Percentiles rank a stretch among this genome's conserved stretches.
These are phyloP conservation scores for Candida berthetii DNA, from an alignment of 805 yeast genomes.

Conservation along the genomic window DNA sequence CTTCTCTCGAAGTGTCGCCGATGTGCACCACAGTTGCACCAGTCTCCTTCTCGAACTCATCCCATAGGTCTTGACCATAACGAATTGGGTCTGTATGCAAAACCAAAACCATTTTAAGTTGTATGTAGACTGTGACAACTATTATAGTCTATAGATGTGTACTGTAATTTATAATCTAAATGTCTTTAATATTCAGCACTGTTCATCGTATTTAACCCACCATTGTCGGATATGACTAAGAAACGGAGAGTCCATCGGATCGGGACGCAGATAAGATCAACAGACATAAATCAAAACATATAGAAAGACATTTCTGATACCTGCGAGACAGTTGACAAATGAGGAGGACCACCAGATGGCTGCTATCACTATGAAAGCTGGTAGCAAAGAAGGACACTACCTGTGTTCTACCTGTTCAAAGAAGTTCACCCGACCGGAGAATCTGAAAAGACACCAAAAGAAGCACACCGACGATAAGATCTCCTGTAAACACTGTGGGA, in stretches of 20 bases:
- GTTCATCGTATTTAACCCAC: too few species aligned
- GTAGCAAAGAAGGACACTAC: too few species aligned
- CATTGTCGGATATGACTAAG: too few species aligned
- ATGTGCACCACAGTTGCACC: slow-evolving; percentile 36
- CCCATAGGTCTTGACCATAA: slow-evolving; percentile 59
- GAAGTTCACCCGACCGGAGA: not conserved
- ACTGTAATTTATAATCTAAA: too few species aligned
- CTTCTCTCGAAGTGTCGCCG: slow-evolving; percentile 27
- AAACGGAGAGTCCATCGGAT: too few species aligned
- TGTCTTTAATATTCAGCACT: too few species aligned
- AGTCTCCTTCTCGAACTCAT: slow-evolving; percentile 31
- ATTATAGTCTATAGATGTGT: not conserved
- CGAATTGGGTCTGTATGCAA: slow-evolving; percentile 35
- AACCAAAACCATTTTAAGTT: not conserved
- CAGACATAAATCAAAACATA: too few species aligned
- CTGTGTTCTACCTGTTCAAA: not conserved
- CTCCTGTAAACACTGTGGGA: not conserved
- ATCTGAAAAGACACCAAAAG: not conserved
- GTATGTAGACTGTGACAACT: not conserved
- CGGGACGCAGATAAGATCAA: too few species aligned
- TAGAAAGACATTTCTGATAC: too few species aligned
- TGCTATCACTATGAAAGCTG: too few species aligned
- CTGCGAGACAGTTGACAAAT: too few species aligned
- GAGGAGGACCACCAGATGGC: too few species aligned
- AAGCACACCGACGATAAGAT: not conserved